Percentiles rank a stretch among this genome's conserved stretches.
Evolutionary conservation across 2,329 filamentous ascomycete species (phyloP).

Genomic region (Chrysoporthe cubensis): DNA sequence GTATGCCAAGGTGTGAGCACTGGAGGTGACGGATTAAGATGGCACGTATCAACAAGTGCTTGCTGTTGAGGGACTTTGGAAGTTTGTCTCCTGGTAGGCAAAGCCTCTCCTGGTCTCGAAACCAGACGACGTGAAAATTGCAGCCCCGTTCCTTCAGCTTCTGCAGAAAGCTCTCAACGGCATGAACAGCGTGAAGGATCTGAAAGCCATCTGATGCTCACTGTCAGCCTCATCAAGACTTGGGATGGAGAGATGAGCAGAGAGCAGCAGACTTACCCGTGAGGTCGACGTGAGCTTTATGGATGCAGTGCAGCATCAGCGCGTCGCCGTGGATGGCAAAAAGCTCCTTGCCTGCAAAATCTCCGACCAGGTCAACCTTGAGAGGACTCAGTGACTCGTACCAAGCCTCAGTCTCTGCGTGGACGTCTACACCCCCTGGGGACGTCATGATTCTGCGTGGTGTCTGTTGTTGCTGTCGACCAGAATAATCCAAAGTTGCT

Average conservation of each 20-base stretch:
- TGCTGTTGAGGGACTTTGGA: conserved; percentile 38
- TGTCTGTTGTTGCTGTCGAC: not conserved
- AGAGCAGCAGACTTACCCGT: conserved; percentile 41
- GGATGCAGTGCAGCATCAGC: conserved; percentile 66
- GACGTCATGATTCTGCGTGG: conserved; percentile 17
- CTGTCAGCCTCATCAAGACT: not conserved
- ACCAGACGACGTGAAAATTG: conserved; percentile 73
- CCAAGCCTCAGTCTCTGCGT: conserved; percentile 23
- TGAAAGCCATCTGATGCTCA: conserved; percentile 62
- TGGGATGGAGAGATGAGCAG: not conserved
- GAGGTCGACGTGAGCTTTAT: conserved; percentile 67
- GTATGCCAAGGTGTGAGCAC: conserved; percentile 11
- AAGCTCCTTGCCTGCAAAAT: conserved; percentile 74
- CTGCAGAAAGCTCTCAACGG: conserved; percentile 67
- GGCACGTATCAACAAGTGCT: conserved; percentile 65
- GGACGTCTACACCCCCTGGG: not conserved
- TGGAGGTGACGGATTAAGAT: conserved; percentile 68
- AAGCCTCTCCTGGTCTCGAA: conserved; percentile 58
- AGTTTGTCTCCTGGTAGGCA: conserved; percentile 55
- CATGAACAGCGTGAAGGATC: conserved; percentile 70
- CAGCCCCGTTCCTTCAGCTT: conserved; percentile 66
- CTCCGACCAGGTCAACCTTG: conserved; percentile 70
- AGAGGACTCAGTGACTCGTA: conserved; percentile 33
- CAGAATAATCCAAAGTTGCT: not conserved
- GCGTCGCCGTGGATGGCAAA: conserved; percentile 77